Evolutionary conservation across 2,329 filamentous ascomycete genomes (phyloP), one percentile per base, ranked within the genome.

Genomic region (Geoglossum cookeanum): DNA sequence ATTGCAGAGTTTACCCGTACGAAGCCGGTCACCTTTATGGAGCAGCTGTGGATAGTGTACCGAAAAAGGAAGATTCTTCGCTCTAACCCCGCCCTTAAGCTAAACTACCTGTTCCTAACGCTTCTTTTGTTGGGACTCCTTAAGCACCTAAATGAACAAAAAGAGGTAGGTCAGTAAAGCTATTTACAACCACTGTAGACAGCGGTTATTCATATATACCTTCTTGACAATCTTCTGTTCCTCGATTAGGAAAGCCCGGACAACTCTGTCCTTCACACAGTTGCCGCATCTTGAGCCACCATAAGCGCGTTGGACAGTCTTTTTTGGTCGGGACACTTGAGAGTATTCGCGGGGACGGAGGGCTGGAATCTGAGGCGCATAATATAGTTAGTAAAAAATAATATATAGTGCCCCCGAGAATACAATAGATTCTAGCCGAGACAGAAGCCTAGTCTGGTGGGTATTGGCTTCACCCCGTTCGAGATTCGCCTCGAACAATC

Each of bases 181-280:
- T 22, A 22, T 22, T 22, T 22, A 22, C 22, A 22, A 22, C 22
- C 22, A 22, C 22, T 22, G 22, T 22, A 22, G 22, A 22, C 22
- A 2, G 22, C 22, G 22, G 22, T 22, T 22, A 22, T 22, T 22
- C 22, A 22, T 22, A 22, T 22, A 22, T 47, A 57, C 92, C 87
- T 98, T 98, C 89, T 98, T 98, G 77, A 98, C 92, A 69, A 98
- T 97, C 87, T 98, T 98, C 82, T 98, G 92, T 84, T 98, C 92
- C 81, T 98, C 94, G 66, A 98, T 97, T 74, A 98, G 78, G 85
- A 98, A 98, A 64, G 92, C 92, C 68, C 92, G 88, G 67, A 96
- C 88, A 67, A 98, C 87, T 68, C 92, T 86, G 80, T 98, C 92
- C 75, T 91, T 90, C 67, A 98, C 92, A 76, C 92, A 98, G 81